These are phyloP conservation scores for Botrytis deweyae DNA, from an alignment of 2,329 filamentous ascomycete species.

Conservation along the genomic window DNA sequence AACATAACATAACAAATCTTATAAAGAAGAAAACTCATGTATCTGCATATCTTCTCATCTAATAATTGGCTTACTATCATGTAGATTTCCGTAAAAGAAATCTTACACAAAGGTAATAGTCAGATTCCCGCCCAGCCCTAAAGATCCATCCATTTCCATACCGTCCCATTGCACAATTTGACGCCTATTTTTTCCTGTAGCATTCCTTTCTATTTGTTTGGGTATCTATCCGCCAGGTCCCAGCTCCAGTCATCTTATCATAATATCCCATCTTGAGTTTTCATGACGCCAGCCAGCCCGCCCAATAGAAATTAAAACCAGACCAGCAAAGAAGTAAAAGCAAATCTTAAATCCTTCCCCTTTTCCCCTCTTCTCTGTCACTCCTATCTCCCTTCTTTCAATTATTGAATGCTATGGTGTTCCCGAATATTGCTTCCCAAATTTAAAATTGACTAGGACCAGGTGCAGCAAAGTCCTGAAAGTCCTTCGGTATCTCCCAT, in stretches of 20 bases:
- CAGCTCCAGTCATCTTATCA: background rate
- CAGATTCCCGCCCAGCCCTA: background rate
- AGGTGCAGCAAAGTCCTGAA: conserved; percentile 41
- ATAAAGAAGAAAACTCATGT: background rate
- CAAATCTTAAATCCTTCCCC: background rate
- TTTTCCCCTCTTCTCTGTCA: conserved; percentile 26
- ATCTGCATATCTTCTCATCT: background rate
- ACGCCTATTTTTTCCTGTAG: background rate
- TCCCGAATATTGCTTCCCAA: background rate
- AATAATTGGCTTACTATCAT: background rate
- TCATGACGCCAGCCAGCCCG: background rate
- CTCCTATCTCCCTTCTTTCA: background rate
- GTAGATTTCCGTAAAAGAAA: background rate
- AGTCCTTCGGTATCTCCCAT: conserved; percentile 68
- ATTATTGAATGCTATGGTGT: conserved; percentile 28
- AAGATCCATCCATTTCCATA: background rate
- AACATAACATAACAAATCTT: background rate
- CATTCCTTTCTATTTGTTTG: background rate
- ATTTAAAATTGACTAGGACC: background rate
- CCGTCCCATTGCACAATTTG: background rate
- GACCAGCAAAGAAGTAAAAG: background rate
- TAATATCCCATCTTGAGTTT: background rate
- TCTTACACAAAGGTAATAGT: background rate
- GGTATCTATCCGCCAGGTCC: background rate
- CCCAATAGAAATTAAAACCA: background rate